Evolutionary conservation across 805 yeast genomes (phyloP).

Genomic region (Candida alai): DNA sequence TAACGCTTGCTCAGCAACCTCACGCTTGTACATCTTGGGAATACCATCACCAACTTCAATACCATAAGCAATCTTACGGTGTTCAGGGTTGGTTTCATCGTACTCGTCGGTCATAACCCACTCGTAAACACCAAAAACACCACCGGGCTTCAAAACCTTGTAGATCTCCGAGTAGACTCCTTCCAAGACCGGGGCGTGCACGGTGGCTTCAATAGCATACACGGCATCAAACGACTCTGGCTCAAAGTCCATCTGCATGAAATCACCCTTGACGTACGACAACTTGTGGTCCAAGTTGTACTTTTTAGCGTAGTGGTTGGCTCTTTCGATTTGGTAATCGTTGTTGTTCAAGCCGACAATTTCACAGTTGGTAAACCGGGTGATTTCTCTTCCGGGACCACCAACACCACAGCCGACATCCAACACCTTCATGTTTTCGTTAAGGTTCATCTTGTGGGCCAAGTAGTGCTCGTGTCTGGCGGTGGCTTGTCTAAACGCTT

Average conservation of each 20-base stretch:
- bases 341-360: constrained; percentile 93
- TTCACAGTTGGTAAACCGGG: constrained; percentile 82
- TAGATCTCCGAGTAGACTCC: constrained; percentile 94
- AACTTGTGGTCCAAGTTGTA: constrained; percentile 68
- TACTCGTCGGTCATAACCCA: constrained; percentile 98
- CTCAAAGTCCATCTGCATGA: constrained; percentile 98
- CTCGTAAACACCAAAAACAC: constrained; percentile 95
- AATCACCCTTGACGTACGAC: constrained; percentile 91
- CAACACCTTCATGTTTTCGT: constrained; percentile 78
- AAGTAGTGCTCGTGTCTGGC: constrained; percentile 97
- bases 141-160: constrained; percentile 96
- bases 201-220: constrained; percentile 97
- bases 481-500: constrained; percentile 87
- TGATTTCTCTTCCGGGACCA: constrained; percentile 97
- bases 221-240: constrained; percentile 91
- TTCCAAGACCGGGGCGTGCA: constrained; percentile 93
- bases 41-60: constrained; percentile 98
- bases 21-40: constrained; percentile 87
- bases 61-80: constrained; percentile 93
- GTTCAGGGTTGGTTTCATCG: constrained; percentile 83
- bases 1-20: constrained; percentile 86
- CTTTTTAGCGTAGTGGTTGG: constrained; percentile 70
- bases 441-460: constrained; percentile 80
- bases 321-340: constrained; percentile 94
- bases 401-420: constrained; percentile 99